phyloP scores from a whole-genome alignment of 805 yeast species.

The Debaryomyces prosopidis region DNA sequence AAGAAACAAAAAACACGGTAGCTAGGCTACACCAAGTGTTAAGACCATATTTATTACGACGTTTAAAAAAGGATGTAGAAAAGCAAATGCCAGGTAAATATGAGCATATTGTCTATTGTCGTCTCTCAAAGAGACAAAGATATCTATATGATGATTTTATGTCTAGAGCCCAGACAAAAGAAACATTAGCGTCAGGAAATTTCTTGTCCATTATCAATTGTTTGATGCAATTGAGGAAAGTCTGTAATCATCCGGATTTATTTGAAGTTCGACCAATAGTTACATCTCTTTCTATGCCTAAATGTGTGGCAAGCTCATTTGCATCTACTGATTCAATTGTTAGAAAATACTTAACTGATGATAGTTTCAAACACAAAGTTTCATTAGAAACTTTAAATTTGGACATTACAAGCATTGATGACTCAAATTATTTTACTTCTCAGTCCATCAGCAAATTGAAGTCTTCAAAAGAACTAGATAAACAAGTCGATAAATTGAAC shows the following conservation, averaged over 20 bases:
- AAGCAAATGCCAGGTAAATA: slow-evolving; percentile 98
- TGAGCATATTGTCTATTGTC: slow-evolving; percentile 91
- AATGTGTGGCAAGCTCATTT: slow-evolving; percentile 57
- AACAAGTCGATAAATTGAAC: slow-evolving; percentile 46
- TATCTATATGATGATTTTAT: slow-evolving; percentile 93
- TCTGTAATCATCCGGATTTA: slow-evolving; percentile 93
- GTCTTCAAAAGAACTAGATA: slow-evolving; percentile 46
- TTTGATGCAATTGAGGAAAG: slow-evolving; percentile 95
- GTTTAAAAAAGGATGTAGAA: slow-evolving; percentile 94
- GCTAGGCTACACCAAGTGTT: slow-evolving; percentile 88
- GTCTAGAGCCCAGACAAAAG: slow-evolving; percentile 94
- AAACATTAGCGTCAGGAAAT: slow-evolving; percentile 91
- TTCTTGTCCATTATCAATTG: slow-evolving; percentile 94
- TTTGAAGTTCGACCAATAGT: slow-evolving; percentile 94
- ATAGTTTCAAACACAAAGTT: slow-evolving; percentile 22
- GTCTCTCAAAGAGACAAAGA: slow-evolving; percentile 89
- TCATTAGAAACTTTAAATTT: slow-evolving; percentile 64
- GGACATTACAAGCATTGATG: slow-evolving; percentile 49
- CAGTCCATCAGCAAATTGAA: slow-evolving; percentile 44
- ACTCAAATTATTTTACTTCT: slow-evolving; percentile 46
- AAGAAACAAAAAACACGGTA: slow-evolving; percentile 83
- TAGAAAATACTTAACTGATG: slow-evolving; percentile 19
- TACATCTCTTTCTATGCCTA: slow-evolving; percentile 80
- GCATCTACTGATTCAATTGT: slow-evolving; percentile 39
- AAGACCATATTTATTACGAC: slow-evolving; percentile 87